Base-by-base conservation (phyloP, 1,284 basidiomycete genomes). In the Porogramme epimiltina region DNA sequence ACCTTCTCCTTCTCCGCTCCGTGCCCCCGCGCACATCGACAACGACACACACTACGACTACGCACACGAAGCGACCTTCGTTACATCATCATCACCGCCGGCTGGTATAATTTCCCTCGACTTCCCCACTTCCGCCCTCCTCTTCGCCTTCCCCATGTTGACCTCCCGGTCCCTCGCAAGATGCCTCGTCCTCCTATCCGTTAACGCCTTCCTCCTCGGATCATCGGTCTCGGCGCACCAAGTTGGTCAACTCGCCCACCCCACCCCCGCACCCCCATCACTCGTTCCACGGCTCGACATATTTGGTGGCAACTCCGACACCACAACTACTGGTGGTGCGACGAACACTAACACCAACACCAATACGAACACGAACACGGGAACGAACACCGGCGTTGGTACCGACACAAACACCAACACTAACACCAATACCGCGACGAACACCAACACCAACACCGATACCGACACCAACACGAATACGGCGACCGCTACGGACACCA, bases 101-200 rank as follows among this genome's bases (percentile, higher is more conserved):
- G 58, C 54, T 56, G 58, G 58, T 59, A 56, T 56, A 56, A 59
- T 56, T 49, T 41, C 44, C 45, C 49, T 38, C 31, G n/a, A 39
- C 48, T 52, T 49, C 45, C 26, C 31, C 24, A 31, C 28, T 8
- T 13, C 8, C 13, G 6, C 28, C 28, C 28, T 54, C 46, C 42
- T 40, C 45, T 52, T 38, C 31, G 18, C 40, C 47, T 52, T 46
- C 45, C 26, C 31, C 24, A 59, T 56, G 58, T 52, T 56, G 43
- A 56, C 52, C 47, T 55, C 55, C 39, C 49, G 47, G 19, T 48
- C 54, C 3, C 42, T 56, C 28, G 52, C 58, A 41, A 44, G 52
- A 41, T 54, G 55, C 31, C 58, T 59, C 43, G 40, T 59, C 20
- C 51, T 56, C 36, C 58, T 59, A 9, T 56, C 54, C 10, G 45